Conservation (phyloP, 2,329 filamentous ascomycete species). For the Aspergillus fijiensis region DNA sequence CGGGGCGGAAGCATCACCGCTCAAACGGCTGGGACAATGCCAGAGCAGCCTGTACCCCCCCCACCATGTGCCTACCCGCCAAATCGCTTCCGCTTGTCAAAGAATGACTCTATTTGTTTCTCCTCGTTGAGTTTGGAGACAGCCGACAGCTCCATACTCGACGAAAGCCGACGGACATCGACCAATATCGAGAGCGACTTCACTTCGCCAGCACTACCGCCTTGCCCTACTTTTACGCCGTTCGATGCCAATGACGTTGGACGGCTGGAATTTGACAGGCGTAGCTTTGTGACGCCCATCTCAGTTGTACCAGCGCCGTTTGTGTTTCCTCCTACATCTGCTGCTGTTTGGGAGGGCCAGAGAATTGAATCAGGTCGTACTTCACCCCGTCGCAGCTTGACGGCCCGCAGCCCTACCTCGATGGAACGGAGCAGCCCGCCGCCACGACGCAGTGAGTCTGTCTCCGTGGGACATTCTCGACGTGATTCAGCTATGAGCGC, state of each 20-base stretch:
- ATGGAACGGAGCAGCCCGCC: conserved; percentile 26
- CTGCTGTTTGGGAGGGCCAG: conserved; percentile 21
- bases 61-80: conserved; percentile 32
- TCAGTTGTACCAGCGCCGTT: conserved; percentile 27
- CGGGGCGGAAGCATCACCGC: conserved; percentile 36
- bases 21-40: conserved; percentile 34
- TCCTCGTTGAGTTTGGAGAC: conserved; percentile 41
- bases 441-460: conserved; percentile 34
- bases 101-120: conserved; percentile 37
- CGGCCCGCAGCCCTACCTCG: conserved; percentile 30
- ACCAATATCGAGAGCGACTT: conserved; percentile 30
- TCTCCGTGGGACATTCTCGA: conserved; percentile 24
- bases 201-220: conserved; percentile 33
- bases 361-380: conserved; percentile 23
- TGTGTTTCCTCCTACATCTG: conserved; percentile 28
- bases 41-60: conserved; percentile 39
- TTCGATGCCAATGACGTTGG: conserved; percentile 41
- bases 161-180: conserved; percentile 31
- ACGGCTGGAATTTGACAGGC: conserved; percentile 29
- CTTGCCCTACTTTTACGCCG: conserved; percentile 36
- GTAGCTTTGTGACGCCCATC: conserved; percentile 27
- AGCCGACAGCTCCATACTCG: conserved; percentile 40
- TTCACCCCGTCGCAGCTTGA: conserved; percentile 37
- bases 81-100: conserved; percentile 34
- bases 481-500: conserved; percentile 16